Percentiles rank a stretch among this genome's conserved stretches.
phyloP scores from a whole-genome alignment of 768 basidiomycete species.

The Collybia mongolica region DNA sequence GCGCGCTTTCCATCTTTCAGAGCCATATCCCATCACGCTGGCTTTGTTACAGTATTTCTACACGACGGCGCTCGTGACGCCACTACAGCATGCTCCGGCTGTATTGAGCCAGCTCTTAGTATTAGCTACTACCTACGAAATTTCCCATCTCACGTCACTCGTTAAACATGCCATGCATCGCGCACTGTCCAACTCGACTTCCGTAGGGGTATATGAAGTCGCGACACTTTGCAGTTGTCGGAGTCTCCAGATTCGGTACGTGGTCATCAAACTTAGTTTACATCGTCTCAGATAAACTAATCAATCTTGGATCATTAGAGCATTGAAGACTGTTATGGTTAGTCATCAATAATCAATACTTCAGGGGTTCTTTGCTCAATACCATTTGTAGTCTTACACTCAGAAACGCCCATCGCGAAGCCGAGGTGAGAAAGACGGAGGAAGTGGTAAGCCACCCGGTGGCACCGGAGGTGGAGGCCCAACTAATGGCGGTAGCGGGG shows the following conservation, averaged over 20 bases:
- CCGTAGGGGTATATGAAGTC: constrained; percentile 92
- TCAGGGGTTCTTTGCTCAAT: constrained; percentile 2
- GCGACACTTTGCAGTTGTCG: constrained; percentile 89
- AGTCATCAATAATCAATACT: constrained; percentile 12
- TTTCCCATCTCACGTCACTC: constrained; percentile 70
- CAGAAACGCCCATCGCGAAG: constrained; percentile 69
- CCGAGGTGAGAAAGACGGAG: constrained; percentile 45
- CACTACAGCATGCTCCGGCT: constrained; percentile 87
- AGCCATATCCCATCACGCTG: constrained; percentile 85
- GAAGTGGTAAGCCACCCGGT: constrained; percentile 30
- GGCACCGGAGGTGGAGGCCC: constrained; percentile 32
- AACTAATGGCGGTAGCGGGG: constrained; percentile 23
- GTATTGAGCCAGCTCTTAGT: constrained; percentile 86
- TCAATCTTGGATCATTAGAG: constrained; percentile 37
- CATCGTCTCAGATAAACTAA: constrained; percentile 15
- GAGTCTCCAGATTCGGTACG: constrained; percentile 85
- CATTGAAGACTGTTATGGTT: constrained; percentile 84
- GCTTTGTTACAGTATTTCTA: constrained; percentile 96
- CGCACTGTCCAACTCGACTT: constrained; percentile 77
- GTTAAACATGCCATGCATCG: constrained; percentile 97
- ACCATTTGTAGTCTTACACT: constrained; percentile 62
- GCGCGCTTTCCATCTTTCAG: constrained; percentile 77
- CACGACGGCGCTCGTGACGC: constrained; percentile 80
- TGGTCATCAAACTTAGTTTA: constrained; percentile 15
- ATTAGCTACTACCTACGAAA: constrained; percentile 78